A percentile compares a stretch with the other conserved stretches of the same genome.
Evolutionary conservation across 495 filamentous ascomycete species (phyloP).

Genomic region (Neurospora sp.): DNA sequence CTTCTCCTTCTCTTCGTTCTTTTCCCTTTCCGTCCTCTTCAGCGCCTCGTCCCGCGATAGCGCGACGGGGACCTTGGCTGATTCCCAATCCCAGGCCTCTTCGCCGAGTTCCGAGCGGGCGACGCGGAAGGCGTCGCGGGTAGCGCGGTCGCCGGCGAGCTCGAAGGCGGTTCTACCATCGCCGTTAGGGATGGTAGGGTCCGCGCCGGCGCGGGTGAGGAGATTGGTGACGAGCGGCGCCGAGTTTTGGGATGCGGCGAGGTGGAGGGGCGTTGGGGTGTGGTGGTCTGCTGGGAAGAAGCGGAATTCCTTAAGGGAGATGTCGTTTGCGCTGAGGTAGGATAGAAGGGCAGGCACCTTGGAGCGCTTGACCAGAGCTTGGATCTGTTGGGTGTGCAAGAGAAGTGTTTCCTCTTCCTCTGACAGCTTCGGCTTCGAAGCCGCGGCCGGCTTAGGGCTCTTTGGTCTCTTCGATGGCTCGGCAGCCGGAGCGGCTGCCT

Average conservation of each 20-base stretch:
- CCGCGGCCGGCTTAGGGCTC: background rate
- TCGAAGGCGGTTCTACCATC: constrained; percentile 74
- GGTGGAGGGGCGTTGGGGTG: constrained; percentile 75
- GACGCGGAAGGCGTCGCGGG: constrained; percentile 85
- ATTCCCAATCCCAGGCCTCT: constrained; percentile 66
- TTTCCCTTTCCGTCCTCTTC: constrained; percentile 50
- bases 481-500: constrained; percentile 40
- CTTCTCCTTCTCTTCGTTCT: constrained; percentile 49
- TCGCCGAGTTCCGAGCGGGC: constrained; percentile 77
- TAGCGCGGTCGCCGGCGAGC: constrained; percentile 73
- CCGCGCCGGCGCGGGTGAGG: constrained; percentile 60
- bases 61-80: constrained; percentile 57
- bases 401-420: constrained; percentile 74
- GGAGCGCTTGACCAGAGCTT: constrained; percentile 78
- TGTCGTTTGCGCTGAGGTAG: constrained; percentile 67
- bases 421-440: constrained; percentile 44
- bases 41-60: constrained; percentile 61
- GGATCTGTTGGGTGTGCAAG: constrained; percentile 78
- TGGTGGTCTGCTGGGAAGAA: constrained; percentile 73
- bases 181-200: constrained; percentile 61
- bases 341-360: constrained; percentile 80
- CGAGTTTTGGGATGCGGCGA: constrained; percentile 70
- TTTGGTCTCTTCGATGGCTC: constrained; percentile 23
- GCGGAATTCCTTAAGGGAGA: constrained; percentile 59
- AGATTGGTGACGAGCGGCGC: constrained; percentile 65